Conservation (phyloP, 257 asterid genomes). For the Haberlea rhodopensis region DNA sequence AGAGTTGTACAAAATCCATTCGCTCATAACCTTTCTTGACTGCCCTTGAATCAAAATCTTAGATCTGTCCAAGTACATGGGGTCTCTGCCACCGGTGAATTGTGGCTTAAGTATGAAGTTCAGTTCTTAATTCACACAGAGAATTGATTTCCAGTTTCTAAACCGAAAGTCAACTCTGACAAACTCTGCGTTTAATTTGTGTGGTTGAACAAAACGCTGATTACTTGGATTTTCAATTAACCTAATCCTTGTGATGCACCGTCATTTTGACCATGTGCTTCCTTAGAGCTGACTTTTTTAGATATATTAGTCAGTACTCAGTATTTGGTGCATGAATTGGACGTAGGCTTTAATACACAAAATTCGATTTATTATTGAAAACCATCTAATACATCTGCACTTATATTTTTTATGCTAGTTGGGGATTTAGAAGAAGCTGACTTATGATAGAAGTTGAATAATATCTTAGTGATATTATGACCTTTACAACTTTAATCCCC, state of each 20-base stretch:
- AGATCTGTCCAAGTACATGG: too few relatives aligned
- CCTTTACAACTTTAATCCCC: neutral
- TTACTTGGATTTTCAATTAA: slow-evolving; percentile 12
- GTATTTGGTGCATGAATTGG: slow-evolving; percentile 13
- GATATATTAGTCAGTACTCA: neutral
- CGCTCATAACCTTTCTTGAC: too few relatives aligned
- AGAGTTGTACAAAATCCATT: too few relatives aligned
- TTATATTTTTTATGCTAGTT: neutral
- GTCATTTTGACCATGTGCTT: slow-evolving; percentile 19
- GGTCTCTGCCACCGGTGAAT: slow-evolving; percentile 5
- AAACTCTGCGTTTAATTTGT: slow-evolving; percentile 28
- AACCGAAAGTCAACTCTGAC: slow-evolving; percentile 32
- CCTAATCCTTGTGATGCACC: slow-evolving; percentile 19
- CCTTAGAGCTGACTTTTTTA: slow-evolving; percentile 17
- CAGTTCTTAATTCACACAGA: slow-evolving; percentile 9
- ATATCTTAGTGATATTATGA: too few relatives aligned
- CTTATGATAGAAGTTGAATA: too few relatives aligned
- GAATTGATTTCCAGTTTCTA: slow-evolving; percentile 24
- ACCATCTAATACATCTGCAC: too few relatives aligned
- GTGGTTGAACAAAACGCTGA: slow-evolving; percentile 35
- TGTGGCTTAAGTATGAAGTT: slow-evolving; percentile 14
- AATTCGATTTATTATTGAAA: too few relatives aligned
- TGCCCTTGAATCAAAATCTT: too few relatives aligned
- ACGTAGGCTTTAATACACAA: neutral
- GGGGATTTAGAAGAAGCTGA: too few relatives aligned